Conservation (phyloP, 768 basidiomycete genomes). For the Tulasnella sp. region DNA sequence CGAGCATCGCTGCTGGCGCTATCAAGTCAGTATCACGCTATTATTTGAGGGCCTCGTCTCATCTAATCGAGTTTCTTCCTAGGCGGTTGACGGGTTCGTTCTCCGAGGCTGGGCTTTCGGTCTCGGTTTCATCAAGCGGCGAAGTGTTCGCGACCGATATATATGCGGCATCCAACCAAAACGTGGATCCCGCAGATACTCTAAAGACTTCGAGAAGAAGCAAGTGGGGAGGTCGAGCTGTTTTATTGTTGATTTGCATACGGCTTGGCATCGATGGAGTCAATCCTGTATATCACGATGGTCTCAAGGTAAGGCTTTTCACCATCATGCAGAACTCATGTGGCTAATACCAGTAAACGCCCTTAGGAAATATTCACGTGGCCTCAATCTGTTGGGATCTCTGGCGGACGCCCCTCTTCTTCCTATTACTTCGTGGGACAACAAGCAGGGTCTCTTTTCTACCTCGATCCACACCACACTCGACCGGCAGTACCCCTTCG, state of each 20-base stretch:
- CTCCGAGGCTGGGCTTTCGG: conserved; percentile 74
- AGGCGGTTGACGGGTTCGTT: conserved; percentile 76
- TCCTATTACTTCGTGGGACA: conserved; percentile 97
- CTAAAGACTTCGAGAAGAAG: background rate
- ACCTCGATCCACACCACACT: conserved; percentile 76
- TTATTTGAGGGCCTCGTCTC: background rate
- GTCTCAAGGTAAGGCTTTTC: conserved; percentile 56
- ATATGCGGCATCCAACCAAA: conserved; percentile 59
- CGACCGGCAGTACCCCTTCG: conserved; percentile 72
- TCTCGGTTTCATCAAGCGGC: conserved; percentile 77
- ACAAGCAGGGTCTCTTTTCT: conserved; percentile 82
- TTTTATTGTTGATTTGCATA: conserved; percentile 81
- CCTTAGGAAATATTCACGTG: conserved; percentile 78
- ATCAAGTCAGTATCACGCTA: conserved; percentile 59
- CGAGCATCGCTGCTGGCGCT: conserved; percentile 94
- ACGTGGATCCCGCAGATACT: background rate
- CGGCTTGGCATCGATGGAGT: conserved; percentile 88
- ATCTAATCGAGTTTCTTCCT: background rate
- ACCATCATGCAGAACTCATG: background rate
- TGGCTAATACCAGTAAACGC: conserved; percentile 17
- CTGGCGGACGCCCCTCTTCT: conserved; percentile 92
- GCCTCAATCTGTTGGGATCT: conserved; percentile 94
- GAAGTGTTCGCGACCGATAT: conserved; percentile 84
- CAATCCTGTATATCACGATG: conserved; percentile 91
- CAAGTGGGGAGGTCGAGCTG: conserved; percentile 77